phyloP scores from a whole-genome alignment of 768 basidiomycete genomes.

The Psilocybe sp. region DNA sequence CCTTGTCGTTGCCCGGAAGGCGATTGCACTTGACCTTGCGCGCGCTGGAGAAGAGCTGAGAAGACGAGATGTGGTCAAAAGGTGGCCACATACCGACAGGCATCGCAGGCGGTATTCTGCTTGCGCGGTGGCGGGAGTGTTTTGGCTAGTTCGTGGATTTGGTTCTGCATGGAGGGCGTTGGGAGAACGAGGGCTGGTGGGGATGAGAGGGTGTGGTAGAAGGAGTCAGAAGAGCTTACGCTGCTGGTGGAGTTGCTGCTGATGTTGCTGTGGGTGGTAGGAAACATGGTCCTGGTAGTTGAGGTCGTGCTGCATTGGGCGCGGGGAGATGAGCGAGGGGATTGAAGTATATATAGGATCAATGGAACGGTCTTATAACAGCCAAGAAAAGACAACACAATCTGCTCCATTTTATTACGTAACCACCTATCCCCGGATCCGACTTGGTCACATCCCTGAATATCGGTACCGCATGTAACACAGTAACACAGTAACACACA shows the following conservation, averaged over 20 bases:
- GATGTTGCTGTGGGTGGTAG: conserved; percentile 1
- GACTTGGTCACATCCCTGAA: conserved; percentile 8
- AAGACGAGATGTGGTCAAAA: neutral
- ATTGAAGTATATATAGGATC: conserved; percentile 35
- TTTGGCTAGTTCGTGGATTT: conserved; percentile 80
- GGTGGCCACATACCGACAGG: conserved; percentile 61
- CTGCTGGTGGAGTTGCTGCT: conserved; percentile 27
- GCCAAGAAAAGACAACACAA: conserved; percentile 21
- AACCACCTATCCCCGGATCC: conserved; percentile 21
- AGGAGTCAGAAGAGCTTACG: conserved; percentile 23
- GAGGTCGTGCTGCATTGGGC: conserved; percentile 33
- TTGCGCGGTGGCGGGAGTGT: conserved; percentile 82
- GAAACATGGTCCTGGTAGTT: conserved; percentile 21
- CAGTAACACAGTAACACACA: conserved; percentile 3
- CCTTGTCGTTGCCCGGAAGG: conserved; percentile 80
- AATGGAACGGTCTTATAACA: conserved; percentile 23
- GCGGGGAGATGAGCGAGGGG: conserved; percentile 17
- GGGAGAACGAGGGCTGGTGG: conserved; percentile 58
- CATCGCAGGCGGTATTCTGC: conserved; percentile 93
- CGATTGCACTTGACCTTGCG: conserved; percentile 90
- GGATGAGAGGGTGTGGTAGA: conserved; percentile 11
- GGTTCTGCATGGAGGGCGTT: conserved; percentile 69
- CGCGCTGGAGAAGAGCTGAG: conserved; percentile 42
- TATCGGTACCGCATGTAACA: conserved; percentile 20
- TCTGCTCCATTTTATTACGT: conserved; percentile 21